Evolutionary conservation across 139 green algal species (phyloP).

Genomic region (Pycnococcus provasolii): DNA sequence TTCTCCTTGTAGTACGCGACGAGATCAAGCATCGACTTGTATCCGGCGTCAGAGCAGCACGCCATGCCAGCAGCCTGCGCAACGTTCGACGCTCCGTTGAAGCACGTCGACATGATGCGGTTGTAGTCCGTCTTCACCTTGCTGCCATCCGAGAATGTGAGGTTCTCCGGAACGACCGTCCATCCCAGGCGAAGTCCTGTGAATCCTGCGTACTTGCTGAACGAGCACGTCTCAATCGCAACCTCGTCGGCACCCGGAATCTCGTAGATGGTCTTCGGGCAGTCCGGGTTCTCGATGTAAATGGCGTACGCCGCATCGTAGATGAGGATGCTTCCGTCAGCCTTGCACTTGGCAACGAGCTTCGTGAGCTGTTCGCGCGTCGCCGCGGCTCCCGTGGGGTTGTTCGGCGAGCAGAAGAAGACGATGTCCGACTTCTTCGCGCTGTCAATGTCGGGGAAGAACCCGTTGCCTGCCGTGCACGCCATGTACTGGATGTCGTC

Average conservation of each 20-base stretch:
- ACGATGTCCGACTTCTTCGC: constrained; percentile 82
- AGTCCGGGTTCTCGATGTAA: constrained; percentile 86
- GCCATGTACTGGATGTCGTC: constrained; percentile 87
- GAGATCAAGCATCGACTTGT: constrained; percentile 64
- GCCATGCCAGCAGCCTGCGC: constrained; percentile 85
- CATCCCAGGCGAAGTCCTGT: constrained; percentile 93
- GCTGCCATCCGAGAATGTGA: constrained; percentile 65
- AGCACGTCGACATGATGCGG: constrained; percentile 90
- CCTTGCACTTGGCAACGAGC: constrained; percentile 74
- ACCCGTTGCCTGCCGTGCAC: constrained; percentile 83
- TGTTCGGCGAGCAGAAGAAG: constrained; percentile 99
- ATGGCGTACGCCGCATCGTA: constrained; percentile 96
- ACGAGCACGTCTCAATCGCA: constrained; percentile 85
- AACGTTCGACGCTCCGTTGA: constrained; percentile 95
- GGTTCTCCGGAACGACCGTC: constrained; percentile 86
- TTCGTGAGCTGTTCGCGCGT: constrained; percentile 78
- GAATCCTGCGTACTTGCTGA: constrained; percentile 97
- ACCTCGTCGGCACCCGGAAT: constrained; percentile 80
- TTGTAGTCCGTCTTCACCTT: constrained; percentile 81
- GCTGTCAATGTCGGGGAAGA: constrained; percentile 91
- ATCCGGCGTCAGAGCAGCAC: constrained; percentile 50
- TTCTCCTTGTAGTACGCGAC: constrained; percentile 99
- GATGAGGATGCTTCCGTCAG: constrained; percentile 82
- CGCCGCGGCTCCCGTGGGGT: constrained; percentile 61
- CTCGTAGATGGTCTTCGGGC: constrained; percentile 92